These are phyloP conservation scores for Grosmannia clavigera DNA, from an alignment of 2,329 filamentous ascomycete species.

Conservation along the genomic window DNA sequence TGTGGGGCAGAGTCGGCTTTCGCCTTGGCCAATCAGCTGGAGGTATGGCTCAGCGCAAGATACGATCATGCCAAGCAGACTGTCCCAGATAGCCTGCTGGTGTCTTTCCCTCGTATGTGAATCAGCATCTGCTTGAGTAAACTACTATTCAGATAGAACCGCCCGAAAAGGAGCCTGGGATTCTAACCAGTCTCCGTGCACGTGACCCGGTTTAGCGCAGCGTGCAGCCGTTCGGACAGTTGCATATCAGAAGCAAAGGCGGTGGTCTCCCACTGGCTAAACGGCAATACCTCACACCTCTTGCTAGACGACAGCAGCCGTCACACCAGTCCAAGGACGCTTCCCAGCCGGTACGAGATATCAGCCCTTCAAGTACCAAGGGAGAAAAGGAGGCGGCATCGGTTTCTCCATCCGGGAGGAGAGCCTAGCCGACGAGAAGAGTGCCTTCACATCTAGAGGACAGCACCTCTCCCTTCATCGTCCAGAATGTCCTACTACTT, in stretches of 20 bases:
- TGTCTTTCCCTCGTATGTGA: no score
- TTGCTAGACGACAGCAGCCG: neutral
- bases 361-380: neutral
- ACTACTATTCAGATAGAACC: no score
- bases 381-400: neutral
- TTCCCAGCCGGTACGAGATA: neutral
- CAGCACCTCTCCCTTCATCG: neutral
- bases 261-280: neutral
- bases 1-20: neutral
- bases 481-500: slow-evolving; percentile 93
- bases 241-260: neutral
- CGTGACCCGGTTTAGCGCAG: neutral
- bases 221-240: neutral
- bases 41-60: neutral
- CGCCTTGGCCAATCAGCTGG: neutral
- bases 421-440: neutral
- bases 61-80: neutral
- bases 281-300: neutral
- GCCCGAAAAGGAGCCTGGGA: no score
- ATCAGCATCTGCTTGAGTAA: no score
- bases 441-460: neutral
- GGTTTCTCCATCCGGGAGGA: neutral
- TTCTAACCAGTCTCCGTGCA: neutral
- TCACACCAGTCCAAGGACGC: neutral
- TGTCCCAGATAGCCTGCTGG: no score